Evolutionary conservation across 345 rosid genomes (phyloP).

Genomic region (Clarkia xantiana): DNA sequence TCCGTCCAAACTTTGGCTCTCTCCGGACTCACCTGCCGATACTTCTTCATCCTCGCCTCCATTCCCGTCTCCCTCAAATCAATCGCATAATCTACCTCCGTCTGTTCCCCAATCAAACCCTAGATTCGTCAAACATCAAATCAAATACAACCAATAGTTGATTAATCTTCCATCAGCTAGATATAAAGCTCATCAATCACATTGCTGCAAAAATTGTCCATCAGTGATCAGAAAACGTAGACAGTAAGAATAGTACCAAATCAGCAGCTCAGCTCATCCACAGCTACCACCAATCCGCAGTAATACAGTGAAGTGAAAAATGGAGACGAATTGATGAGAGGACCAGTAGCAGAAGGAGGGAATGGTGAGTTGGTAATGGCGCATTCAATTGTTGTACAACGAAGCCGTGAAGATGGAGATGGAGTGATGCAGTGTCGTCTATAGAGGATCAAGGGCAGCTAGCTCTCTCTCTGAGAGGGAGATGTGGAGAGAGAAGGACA

Average conservation of each 20-base stretch:
- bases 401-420: not conserved
- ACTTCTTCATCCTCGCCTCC: constrained; percentile 47
- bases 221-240: no score
- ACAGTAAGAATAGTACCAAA: no score
- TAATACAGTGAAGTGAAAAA: no score
- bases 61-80: constrained; percentile 11
- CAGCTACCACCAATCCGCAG: no score
- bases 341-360: not conserved
- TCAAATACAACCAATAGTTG: no score
- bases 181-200: no score
- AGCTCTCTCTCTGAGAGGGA: constrained; percentile 1
- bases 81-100: constrained; percentile 10
- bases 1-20: constrained; percentile 15
- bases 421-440: not conserved
- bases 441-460: not conserved
- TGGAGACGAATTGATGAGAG: not conserved
- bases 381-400: constrained; percentile 10
- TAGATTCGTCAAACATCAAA: not conserved
- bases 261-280: no score
- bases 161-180: no score
- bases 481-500: not conserved
- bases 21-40: constrained; percentile 16
- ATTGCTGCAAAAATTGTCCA: no score
- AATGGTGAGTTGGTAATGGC: not conserved
- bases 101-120: not conserved